Percentiles rank a stretch among this genome's conserved stretches.
These are phyloP conservation scores for Albophoma yamanashiensis DNA, from an alignment of 2,329 filamentous ascomycete species.

Conservation along the genomic window DNA sequence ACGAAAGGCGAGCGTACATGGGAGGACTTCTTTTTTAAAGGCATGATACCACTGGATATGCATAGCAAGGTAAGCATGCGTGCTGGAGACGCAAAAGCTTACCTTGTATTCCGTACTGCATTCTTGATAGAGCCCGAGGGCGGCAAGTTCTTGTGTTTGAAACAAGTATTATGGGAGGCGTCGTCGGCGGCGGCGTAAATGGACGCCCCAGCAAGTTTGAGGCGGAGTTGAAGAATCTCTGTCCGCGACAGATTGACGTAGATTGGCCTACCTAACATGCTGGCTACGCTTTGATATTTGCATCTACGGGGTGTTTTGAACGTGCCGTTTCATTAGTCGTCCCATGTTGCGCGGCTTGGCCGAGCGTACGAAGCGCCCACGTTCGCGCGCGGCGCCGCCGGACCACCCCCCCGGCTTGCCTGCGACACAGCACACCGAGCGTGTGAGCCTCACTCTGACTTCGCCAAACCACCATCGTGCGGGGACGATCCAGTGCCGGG, in stretches of 20 bases:
- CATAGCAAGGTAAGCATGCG: background rate
- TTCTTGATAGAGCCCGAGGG: background rate
- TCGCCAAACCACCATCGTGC: background rate
- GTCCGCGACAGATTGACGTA: background rate
- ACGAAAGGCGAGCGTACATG: background rate
- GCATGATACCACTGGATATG: background rate
- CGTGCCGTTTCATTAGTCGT: no score
- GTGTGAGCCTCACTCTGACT: background rate
- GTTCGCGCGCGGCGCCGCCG: no score
- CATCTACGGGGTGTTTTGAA: background rate
- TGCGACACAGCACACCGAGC: background rate
- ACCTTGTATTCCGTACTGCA: background rate
- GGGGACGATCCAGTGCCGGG: background rate
- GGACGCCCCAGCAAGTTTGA: background rate
- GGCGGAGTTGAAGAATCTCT: background rate
- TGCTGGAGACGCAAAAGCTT: background rate
- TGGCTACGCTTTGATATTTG: background rate
- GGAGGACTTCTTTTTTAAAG: background rate
- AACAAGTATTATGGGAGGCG: background rate
- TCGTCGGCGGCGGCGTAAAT: background rate
- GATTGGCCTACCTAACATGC: background rate
- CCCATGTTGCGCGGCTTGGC: no score
- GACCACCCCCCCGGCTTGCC: no score
- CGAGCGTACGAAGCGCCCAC: no score
- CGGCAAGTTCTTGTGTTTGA: background rate